Conservation (phyloP, 176 grass and related monocot genomes). For the Avena eriantha region DNA sequence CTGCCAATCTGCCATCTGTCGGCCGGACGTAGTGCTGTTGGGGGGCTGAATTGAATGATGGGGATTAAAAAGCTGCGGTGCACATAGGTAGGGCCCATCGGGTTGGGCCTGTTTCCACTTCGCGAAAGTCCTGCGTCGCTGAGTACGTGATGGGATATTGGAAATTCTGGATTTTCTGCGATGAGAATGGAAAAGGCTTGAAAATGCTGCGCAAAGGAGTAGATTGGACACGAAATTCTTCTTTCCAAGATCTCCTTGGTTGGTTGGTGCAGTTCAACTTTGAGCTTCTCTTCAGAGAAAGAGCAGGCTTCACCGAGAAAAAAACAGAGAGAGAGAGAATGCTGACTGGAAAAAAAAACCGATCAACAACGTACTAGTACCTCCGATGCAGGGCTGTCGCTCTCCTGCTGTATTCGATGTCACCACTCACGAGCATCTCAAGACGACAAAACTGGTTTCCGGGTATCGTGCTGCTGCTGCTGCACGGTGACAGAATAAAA, state of each 20-base stretch:
- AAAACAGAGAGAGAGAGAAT: too few relatives aligned
- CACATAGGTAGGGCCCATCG: background rate
- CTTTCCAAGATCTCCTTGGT: too few relatives aligned
- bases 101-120: background rate
- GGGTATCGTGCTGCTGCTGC: background rate
- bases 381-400: too few relatives aligned
- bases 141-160: background rate
- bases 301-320: too few relatives aligned
- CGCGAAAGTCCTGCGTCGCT: background rate
- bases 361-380: too few relatives aligned
- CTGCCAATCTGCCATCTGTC: conserved; percentile 1
- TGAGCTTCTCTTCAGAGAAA: too few relatives aligned
- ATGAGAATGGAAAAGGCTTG: background rate
- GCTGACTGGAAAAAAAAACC: too few relatives aligned
- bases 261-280: too few relatives aligned
- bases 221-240: background rate
- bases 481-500: background rate
- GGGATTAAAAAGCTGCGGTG: conserved; percentile 3
- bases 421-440: background rate
- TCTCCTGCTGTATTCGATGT: background rate
- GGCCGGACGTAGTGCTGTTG: conserved; percentile 6
- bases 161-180: background rate
- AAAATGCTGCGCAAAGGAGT: background rate
- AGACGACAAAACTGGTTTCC: background rate
- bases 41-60: conserved; percentile 3